Base-by-base conservation (phyloP, 352 stramenopile species). In the Phytopythium sindhum region DNA sequence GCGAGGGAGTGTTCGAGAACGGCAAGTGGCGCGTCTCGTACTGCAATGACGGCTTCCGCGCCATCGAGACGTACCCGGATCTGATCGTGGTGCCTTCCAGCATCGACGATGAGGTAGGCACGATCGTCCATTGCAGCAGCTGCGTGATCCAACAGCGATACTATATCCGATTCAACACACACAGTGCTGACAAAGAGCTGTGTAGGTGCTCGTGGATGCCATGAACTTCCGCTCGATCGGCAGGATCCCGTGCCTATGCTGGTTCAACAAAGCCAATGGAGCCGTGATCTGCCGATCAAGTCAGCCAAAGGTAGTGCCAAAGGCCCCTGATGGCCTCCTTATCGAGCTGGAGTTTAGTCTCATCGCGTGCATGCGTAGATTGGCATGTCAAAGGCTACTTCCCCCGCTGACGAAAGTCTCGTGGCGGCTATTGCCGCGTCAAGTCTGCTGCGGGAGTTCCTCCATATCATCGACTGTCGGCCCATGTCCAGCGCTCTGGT, bases 61-160 rank as follows among this genome's bases (percentile, higher is more conserved):
- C 96, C 56, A 98, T 96, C 62, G 77, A 93, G 28, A 97, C 91
- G 29, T 99, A 99, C 70, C 96, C 97, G 0, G 86, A 89, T 23
- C 80, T 97, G 8, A 68, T 99, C 39, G 85, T 98, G n/a, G 96
- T 98, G 23, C 97, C 97, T 8, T 60, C 84, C 5, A 83, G 74
- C 17, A 82, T 99, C 23, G 79, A 93, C 26, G 96, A 98, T 61
- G 88, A 86, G 50, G 86, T 91, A 2, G 24, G 29, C 33, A 52
- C 15, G 23, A 4, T 53, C n/a, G n/a, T n/a, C n/a, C n/a, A n/a
- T n/a, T n/a, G n/a, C n/a, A n/a, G n/a, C n/a, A n/a, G n/a, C n/a
- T n/a, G n/a, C n/a, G n/a, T n/a, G n/a, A n/a, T n/a, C n/a, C n/a
- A 21, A 47, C 15, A 23, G 51, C 12, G 24, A 12, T 26, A 21